Conservation (phyloP, 352 stramenopile species). For the Phytophthora syringae region DNA sequence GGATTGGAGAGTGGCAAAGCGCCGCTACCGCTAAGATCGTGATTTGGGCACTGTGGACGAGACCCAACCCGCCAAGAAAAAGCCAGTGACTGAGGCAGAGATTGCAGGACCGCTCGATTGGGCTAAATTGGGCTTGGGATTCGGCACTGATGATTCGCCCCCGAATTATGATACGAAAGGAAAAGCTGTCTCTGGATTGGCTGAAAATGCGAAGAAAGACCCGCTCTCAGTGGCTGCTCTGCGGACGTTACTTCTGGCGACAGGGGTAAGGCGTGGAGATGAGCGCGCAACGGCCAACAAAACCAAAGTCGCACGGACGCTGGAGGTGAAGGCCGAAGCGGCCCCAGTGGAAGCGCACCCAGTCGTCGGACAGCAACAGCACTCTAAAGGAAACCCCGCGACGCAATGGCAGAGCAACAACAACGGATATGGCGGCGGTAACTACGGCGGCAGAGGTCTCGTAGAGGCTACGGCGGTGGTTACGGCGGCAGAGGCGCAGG, state of each 20-base stretch:
- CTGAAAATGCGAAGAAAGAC: background rate
- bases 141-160: background rate
- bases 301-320: background rate
- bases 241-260: background rate
- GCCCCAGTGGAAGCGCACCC: too few species aligned
- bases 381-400: too few species aligned
- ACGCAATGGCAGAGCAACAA: too few species aligned
- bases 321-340: slow-evolving; percentile 8
- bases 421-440: background rate
- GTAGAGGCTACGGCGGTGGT: background rate
- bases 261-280: background rate
- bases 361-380: too few species aligned
- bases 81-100: background rate
- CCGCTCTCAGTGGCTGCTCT: background rate
- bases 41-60: background rate
- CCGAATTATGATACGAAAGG: background rate
- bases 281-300: background rate
- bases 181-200: background rate
- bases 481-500: too few species aligned
- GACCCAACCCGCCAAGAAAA: background rate
- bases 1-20: background rate
- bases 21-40: background rate
- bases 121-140: background rate
- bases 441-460: background rate
- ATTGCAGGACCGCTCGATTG: background rate